Base-by-base conservation (phyloP, 2,329 filamentous ascomycete genomes). In the Zasmidium cellare region DNA sequence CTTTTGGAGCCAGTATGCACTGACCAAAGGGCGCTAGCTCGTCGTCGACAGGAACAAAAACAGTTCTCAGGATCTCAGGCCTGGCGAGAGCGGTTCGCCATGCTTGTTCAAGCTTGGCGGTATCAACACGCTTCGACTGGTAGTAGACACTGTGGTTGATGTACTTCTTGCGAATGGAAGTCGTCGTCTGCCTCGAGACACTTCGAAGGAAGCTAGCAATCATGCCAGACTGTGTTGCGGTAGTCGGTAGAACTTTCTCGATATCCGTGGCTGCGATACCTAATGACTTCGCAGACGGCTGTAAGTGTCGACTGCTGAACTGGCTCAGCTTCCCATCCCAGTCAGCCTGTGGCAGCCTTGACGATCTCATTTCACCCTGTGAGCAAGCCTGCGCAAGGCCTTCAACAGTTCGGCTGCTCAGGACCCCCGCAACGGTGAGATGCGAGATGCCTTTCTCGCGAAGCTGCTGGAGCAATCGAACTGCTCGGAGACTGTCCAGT, bases 151-250 rank as follows among this genome's bases (percentile, higher is more conserved):
- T 20, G 81, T 79, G 72, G 91, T 53, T 66, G 38, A 49, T 54
- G 45, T 46, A 67, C 2, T n/a, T 55, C 38, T 46, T 62, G 24
- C 41, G 58, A 5, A 11, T 45, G 6, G 18, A 41, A 16, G 51
- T 46, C 50, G 12, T 35, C 22, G 69, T 96, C 96, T 9, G 86
- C 80, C 45, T 74, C 75, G 2, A 57, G 12, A 57, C 77, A 63
- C 60, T 86, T 78, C 19, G 76, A 77, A 9, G 79, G 72, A 2
- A 89, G 91, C 74, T 96, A 0, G 84, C 80, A n/a, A 96, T 79
- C 90, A 96, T 94, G 1, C 90, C 86, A 22, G 82, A 77, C 66
- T 96, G 91, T 14, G 93, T 78, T 14, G 86, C 82, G 2, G 86
- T 92, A 69, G 90, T 93, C 3, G 81, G 81, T 11, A 82, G 61